Evolutionary conservation across 2,329 filamentous ascomycete species (phyloP).

Genomic region (Ascochyta pisi): DNA sequence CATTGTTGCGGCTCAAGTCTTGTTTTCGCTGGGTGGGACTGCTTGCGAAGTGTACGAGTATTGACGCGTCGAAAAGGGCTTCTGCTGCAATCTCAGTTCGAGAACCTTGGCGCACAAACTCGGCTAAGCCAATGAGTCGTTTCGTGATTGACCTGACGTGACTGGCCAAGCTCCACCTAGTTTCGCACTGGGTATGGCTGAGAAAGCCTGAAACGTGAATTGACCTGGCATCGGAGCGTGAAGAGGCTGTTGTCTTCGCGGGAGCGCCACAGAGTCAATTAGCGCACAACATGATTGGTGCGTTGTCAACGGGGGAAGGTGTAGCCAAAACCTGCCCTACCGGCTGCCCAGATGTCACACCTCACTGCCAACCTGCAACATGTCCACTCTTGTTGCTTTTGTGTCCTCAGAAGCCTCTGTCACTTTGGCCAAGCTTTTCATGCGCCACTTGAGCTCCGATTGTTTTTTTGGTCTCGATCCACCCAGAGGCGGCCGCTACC

Average conservation of each 20-base stretch:
- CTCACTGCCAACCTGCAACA: constrained; percentile 16
- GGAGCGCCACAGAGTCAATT: constrained; percentile 5
- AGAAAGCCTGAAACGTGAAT: constrained; percentile 34
- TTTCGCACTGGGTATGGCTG: constrained; percentile 33
- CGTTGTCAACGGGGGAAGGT: background rate
- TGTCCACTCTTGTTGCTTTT: constrained; percentile 8
- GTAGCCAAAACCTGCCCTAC: background rate
- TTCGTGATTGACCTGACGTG: constrained; percentile 24
- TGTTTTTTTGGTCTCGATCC: background rate
- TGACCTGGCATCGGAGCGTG: constrained; percentile 13
- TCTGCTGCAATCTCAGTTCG: constrained; percentile 43
- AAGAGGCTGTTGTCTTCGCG: constrained; percentile 24
- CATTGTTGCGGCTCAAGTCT: constrained; percentile 43
- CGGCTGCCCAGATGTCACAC: constrained; percentile 9
- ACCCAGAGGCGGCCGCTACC: constrained; percentile 1
- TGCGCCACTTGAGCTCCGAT: background rate
- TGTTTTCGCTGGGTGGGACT: constrained; percentile 33
- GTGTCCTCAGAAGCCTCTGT: constrained; percentile 1
- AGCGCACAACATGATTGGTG: constrained; percentile 10
- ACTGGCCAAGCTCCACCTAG: constrained; percentile 40
- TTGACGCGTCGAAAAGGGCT: constrained; percentile 29
- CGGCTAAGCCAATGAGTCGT: constrained; percentile 34
- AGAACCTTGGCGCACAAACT: constrained; percentile 35
- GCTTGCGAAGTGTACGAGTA: constrained; percentile 24
- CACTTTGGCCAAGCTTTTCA: constrained; percentile 14